These are phyloP conservation scores for Alternaria tenuissima DNA, from an alignment of 2,329 filamentous ascomycete genomes.

Conservation along the genomic window DNA sequence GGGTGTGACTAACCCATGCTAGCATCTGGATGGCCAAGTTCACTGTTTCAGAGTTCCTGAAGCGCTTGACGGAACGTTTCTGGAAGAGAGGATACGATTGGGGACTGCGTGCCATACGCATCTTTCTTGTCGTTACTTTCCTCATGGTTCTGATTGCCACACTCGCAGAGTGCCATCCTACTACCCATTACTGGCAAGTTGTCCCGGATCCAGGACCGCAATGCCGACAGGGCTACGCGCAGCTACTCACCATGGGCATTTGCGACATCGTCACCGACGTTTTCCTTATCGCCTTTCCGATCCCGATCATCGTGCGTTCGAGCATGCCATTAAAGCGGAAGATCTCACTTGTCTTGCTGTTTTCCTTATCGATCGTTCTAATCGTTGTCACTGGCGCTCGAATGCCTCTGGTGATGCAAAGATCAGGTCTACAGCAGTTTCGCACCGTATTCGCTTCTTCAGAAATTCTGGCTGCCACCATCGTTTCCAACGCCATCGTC, in stretches of 20 bases:
- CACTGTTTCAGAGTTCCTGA: slow-evolving; percentile 90
- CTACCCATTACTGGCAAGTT: slow-evolving; percentile 66
- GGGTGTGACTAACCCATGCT: slow-evolving; percentile 19
- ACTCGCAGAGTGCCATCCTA: slow-evolving; percentile 77
- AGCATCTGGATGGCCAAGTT: slow-evolving; percentile 93
- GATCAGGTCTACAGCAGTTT: slow-evolving; percentile 79
- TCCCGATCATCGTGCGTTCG: slow-evolving; percentile 84
- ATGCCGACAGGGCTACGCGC: slow-evolving; percentile 86
- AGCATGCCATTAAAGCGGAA: slow-evolving; percentile 81
- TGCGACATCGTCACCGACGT: slow-evolving; percentile 90
- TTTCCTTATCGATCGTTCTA: slow-evolving; percentile 82
- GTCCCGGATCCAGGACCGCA: slow-evolving; percentile 79
- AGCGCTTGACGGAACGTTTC: slow-evolving; percentile 80
- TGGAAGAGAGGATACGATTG: slow-evolving; percentile 81
- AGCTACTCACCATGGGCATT: slow-evolving; percentile 88
- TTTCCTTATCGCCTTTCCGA: slow-evolving; percentile 84
- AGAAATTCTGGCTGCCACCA: slow-evolving; percentile 87
- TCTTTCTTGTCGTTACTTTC: slow-evolving; percentile 80
- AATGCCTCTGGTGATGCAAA: slow-evolving; percentile 77
- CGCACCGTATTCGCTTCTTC: slow-evolving; percentile 88
- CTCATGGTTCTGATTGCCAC: slow-evolving; percentile 81
- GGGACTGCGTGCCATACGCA: slow-evolving; percentile 75
- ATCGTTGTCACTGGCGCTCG: slow-evolving; percentile 83
- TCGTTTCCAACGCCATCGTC: slow-evolving; percentile 86
- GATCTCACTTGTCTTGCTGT: slow-evolving; percentile 78